Percentiles rank a stretch among this genome's conserved stretches.
phyloP scores from a whole-genome alignment of 2,329 filamentous ascomycete genomes.

The Alternaria sp. region DNA sequence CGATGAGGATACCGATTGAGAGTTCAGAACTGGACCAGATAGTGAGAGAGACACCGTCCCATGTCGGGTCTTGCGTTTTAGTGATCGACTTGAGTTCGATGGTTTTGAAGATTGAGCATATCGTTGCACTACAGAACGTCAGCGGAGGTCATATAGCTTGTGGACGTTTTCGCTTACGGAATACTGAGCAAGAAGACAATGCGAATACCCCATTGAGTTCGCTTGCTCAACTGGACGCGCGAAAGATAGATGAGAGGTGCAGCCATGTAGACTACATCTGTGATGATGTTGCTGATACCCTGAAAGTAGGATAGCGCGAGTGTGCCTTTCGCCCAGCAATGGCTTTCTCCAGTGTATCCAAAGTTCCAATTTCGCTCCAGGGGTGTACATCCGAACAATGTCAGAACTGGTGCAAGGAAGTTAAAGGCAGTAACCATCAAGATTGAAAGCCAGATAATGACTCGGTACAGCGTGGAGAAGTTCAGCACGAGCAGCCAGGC shows the following conservation, averaged over 20 bases:
- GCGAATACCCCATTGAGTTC: slow-evolving; percentile 42
- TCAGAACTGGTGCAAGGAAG: slow-evolving; percentile 35
- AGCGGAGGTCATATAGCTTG: neutral
- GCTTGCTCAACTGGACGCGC: slow-evolving; percentile 31
- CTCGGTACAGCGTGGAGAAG: slow-evolving; percentile 36
- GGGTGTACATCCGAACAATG: slow-evolving; percentile 39
- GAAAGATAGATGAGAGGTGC: slow-evolving; percentile 41
- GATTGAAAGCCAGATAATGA: slow-evolving; percentile 40
- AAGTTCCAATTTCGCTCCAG: slow-evolving; percentile 41
- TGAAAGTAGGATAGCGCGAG: slow-evolving; percentile 37
- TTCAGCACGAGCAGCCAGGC: slow-evolving; percentile 42
- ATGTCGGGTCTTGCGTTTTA: slow-evolving; percentile 35
- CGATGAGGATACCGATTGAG: slow-evolving; percentile 33
- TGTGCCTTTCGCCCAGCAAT: slow-evolving; percentile 36
- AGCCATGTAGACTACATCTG: slow-evolving; percentile 40
- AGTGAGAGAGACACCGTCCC: slow-evolving; percentile 34
- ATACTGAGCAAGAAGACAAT: slow-evolving; percentile 41
- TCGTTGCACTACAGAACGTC: slow-evolving; percentile 29
- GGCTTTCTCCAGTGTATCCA: slow-evolving; percentile 18
- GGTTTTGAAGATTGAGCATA: slow-evolving; percentile 43
- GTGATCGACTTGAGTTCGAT: slow-evolving; percentile 34
- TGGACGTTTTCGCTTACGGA: slow-evolving; percentile 27
- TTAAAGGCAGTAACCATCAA: slow-evolving; percentile 39
- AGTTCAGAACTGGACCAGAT: slow-evolving; percentile 41
- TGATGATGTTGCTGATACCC: slow-evolving; percentile 40